These are phyloP conservation scores for Naegleria lovaniensis DNA, from an alignment of 208 protist species.

Conservation along the genomic window DNA sequence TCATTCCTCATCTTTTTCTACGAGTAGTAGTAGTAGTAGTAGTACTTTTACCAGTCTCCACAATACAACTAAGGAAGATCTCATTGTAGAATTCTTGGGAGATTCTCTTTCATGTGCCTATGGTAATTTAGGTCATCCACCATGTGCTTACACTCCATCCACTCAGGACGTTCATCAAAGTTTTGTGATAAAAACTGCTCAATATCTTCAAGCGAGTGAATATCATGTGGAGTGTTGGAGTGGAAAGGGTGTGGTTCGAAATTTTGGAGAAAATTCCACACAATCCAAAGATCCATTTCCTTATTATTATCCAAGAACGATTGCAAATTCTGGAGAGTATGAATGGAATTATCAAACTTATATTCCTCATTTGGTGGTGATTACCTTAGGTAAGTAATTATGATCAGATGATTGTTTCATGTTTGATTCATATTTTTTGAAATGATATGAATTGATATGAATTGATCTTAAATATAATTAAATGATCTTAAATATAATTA, in stretches of 20 bases:
- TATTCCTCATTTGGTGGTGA: slow-evolving; percentile 17
- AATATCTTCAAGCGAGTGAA: neutral
- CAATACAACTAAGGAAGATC: neutral
- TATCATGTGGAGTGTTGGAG: slow-evolving; percentile 5
- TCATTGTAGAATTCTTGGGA: slow-evolving; percentile 19
- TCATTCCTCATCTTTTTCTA: too few relatives aligned
- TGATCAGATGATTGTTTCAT: too few relatives aligned
- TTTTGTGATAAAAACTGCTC: neutral
- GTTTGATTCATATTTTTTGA: too few relatives aligned
- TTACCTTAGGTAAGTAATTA: slow-evolving; percentile 21
- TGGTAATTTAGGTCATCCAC: slow-evolving; percentile 13
- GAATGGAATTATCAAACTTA: neutral
- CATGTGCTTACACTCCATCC: neutral
- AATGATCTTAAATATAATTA: too few relatives aligned
- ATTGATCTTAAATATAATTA: too few relatives aligned
- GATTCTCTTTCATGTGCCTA: slow-evolving; percentile 27
- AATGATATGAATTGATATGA: too few relatives aligned
- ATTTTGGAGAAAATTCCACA: neutral
- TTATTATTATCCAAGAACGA: neutral
- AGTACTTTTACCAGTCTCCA: neutral
- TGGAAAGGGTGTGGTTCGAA: slow-evolving; percentile 30
- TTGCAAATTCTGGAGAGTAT: neutral
- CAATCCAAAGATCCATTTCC: neutral
- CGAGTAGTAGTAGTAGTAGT: neutral
- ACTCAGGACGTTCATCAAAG: slow-evolving; percentile 3